Evolutionary conservation across 2,329 filamentous ascomycete genomes (phyloP).

Genomic region (Diplodia scrobiculata): DNA sequence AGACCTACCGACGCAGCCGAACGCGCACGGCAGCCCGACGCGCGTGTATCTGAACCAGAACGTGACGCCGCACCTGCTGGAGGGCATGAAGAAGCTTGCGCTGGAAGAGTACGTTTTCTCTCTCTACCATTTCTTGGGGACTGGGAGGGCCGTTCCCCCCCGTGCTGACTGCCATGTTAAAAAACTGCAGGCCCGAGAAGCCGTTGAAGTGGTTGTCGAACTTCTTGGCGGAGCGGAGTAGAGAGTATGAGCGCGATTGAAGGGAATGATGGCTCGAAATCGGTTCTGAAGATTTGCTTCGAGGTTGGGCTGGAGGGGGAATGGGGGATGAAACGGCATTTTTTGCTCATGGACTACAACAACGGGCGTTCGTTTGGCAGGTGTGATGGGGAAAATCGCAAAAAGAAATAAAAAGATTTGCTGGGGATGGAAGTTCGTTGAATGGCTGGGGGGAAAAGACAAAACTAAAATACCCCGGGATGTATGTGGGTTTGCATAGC

Average conservation of each 20-base stretch:
- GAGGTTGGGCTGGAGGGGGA: neutral
- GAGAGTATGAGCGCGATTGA: slow-evolving; percentile 49
- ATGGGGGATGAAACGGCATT: neutral
- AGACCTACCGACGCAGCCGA: slow-evolving; percentile 40
- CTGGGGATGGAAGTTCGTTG: neutral
- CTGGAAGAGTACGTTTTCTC: slow-evolving; percentile 45
- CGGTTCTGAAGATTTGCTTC: neutral
- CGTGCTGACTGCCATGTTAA: neutral
- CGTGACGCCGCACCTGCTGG: slow-evolving; percentile 54
- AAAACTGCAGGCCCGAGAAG: slow-evolving; percentile 48
- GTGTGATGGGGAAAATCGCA: neutral
- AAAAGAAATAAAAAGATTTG: neutral
- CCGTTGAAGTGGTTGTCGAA: slow-evolving; percentile 54
- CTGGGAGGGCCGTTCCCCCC: too few relatives aligned
- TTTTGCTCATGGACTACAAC: neutral
- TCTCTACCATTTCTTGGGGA: neutral
- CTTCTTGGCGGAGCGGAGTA: slow-evolving; percentile 52
- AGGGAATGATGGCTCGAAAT: neutral
- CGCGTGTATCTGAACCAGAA: slow-evolving; percentile 54
- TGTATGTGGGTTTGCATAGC: slow-evolving; percentile 28
- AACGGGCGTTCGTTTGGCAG: neutral
- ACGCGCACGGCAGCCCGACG: slow-evolving; percentile 53
- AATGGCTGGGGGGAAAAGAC: neutral
- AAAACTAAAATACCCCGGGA: slow-evolving; percentile 17
- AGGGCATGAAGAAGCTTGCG: slow-evolving; percentile 56